Conservation (phyloP, 768 basidiomycete genomes). For the Leucosporidium creatinivorum region DNA sequence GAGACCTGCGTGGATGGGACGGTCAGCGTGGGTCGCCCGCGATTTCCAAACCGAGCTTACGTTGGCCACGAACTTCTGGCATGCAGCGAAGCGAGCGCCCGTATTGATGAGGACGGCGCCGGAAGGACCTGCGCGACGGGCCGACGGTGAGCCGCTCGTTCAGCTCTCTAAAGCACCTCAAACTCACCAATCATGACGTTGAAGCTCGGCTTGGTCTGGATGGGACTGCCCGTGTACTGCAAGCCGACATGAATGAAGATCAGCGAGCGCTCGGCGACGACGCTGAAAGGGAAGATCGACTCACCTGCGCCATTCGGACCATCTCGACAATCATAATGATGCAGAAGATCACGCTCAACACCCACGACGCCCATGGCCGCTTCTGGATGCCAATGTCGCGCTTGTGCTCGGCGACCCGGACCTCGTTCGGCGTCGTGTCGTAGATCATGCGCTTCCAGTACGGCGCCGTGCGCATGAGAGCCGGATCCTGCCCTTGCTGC, state of each 20-base stretch:
- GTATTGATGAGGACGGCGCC: slow-evolving; percentile 72
- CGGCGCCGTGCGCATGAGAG: slow-evolving; percentile 11
- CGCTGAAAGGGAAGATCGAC: slow-evolving; percentile 37
- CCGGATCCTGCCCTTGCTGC: neutral
- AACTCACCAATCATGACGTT: slow-evolving; percentile 69
- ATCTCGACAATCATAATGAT: slow-evolving; percentile 20
- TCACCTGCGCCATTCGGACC: slow-evolving; percentile 54
- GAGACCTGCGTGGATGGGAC: slow-evolving; percentile 10
- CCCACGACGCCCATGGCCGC: slow-evolving; percentile 67
- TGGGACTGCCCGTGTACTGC: slow-evolving; percentile 68
- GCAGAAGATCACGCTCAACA: slow-evolving; percentile 34
- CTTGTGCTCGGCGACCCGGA: slow-evolving; percentile 81
- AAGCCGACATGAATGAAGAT: slow-evolving; percentile 15
- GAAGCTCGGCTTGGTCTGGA: slow-evolving; percentile 75
- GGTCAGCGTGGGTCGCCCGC: no score
- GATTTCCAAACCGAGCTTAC: no score
- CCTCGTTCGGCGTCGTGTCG: slow-evolving; percentile 46
- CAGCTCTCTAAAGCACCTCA: no score
- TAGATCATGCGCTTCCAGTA: slow-evolving; percentile 27
- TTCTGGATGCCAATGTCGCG: slow-evolving; percentile 74
- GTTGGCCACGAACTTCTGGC: slow-evolving; percentile 68
- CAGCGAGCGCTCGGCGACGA: slow-evolving; percentile 35
- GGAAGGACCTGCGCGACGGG: slow-evolving; percentile 53
- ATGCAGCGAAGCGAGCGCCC: slow-evolving; percentile 87
- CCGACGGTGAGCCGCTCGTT: neutral